These are phyloP conservation scores for Selaginella tamariscina DNA, from an alignment of 75 land plant genomes.

Conservation along the genomic window DNA sequence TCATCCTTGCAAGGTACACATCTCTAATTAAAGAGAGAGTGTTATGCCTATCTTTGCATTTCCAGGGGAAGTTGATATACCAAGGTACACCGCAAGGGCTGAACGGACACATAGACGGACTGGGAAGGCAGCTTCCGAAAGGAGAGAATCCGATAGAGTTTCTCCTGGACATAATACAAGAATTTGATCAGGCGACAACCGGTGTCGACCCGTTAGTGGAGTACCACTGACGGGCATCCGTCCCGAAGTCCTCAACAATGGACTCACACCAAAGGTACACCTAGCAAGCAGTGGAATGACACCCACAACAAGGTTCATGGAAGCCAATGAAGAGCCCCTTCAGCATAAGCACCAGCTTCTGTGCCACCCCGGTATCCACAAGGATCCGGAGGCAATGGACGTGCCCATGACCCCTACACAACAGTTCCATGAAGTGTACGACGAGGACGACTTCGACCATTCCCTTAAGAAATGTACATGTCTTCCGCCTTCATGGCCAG, in stretches of 20 bases:
- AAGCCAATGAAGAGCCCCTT: background rate
- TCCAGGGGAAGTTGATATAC: constrained; percentile 43
- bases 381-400: background rate
- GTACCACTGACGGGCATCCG: constrained; percentile 32
- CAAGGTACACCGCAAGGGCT: constrained; percentile 43
- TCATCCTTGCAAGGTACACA: constrained; percentile 36
- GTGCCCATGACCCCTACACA: background rate
- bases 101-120: constrained; percentile 19
- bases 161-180: constrained; percentile 48
- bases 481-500: constrained; percentile 49
- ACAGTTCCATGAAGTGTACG: constrained; percentile 10
- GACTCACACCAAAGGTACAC: constrained; percentile 26
- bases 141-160: constrained; percentile 48
- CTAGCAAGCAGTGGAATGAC: constrained; percentile 5
- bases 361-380: background rate
- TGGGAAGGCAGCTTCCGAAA: constrained; percentile 39
- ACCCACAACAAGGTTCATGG: background rate
- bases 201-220: constrained; percentile 35
- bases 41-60: background rate
- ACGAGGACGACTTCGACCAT: constrained; percentile 24
- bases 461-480: constrained; percentile 27
- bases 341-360: background rate
- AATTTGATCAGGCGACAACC: constrained; percentile 33
- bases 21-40: too few species aligned
- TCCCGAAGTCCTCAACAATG: constrained; percentile 14